Evolutionary conservation across 2,329 filamentous ascomycete genomes (phyloP).

Genomic region (Calcarisporium arbuscula): DNA sequence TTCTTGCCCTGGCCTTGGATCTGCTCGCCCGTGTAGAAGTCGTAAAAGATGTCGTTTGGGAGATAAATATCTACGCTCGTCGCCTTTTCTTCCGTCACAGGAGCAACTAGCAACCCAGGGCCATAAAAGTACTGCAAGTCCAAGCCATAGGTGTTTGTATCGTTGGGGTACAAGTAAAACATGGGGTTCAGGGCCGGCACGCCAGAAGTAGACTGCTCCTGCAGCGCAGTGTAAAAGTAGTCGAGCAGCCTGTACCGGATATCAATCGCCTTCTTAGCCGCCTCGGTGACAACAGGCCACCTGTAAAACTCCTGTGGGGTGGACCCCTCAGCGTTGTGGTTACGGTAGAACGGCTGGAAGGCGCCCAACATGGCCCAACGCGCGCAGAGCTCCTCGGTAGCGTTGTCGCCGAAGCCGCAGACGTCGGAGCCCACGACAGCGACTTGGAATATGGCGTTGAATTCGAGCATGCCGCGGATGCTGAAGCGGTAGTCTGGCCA

Average conservation of each 20-base stretch:
- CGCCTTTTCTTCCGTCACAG: conserved; percentile 38
- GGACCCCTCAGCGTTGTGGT: conserved; percentile 51
- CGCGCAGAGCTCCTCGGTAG: conserved; percentile 57
- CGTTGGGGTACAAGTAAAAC: conserved; percentile 62
- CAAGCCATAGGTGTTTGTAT: conserved; percentile 36
- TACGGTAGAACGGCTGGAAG: conserved; percentile 65
- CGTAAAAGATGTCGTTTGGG: conserved; percentile 43
- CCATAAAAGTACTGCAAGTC: conserved; percentile 48
- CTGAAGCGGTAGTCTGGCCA: conserved; percentile 71
- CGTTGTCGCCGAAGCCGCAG: conserved; percentile 66
- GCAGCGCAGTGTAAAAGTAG: conserved; percentile 70
- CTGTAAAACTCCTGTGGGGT: conserved; percentile 60
- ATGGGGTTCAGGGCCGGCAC: conserved; percentile 62
- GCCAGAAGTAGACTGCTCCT: conserved; percentile 53
- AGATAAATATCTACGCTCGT: conserved; percentile 41
- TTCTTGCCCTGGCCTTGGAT: conserved; percentile 33
- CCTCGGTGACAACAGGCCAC: conserved; percentile 56
- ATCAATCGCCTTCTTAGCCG: conserved; percentile 61
- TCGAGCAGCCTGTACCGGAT: conserved; percentile 75
- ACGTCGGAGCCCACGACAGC: conserved; percentile 68
- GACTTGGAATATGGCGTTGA: conserved; percentile 61
- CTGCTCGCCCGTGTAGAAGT: conserved; percentile 41
- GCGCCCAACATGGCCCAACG: conserved; percentile 66
- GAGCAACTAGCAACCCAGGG: conserved; percentile 39
- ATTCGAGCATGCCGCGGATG: conserved; percentile 71